Evolutionary conservation across 306 rosid genomes (phyloP).

Genomic region (Gleditsia sinensis): DNA sequence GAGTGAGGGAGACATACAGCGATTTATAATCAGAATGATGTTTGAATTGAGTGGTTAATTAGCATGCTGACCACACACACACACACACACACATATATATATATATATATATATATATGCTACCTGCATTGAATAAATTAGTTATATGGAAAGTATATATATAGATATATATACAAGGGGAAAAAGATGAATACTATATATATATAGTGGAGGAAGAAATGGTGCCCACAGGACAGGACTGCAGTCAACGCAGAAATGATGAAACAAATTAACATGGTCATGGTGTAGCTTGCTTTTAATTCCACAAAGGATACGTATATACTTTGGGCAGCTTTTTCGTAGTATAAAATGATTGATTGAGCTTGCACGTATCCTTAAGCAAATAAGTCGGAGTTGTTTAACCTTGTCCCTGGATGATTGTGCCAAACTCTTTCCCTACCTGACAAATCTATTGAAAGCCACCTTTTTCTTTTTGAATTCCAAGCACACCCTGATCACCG

Average conservation of each 20-base stretch:
- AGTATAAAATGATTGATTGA: conserved; percentile 3
- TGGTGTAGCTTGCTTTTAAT: too few relatives aligned
- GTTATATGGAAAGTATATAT: too few relatives aligned
- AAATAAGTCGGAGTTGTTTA: conserved; percentile 11
- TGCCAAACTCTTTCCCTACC: conserved; percentile 22
- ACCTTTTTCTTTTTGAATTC: conserved; percentile 19
- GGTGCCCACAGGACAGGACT: neutral
- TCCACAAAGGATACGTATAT: conserved; percentile 14
- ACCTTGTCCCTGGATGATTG: conserved; percentile 29
- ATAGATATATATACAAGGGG: too few relatives aligned
- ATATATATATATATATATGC: too few relatives aligned
- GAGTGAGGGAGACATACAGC: too few relatives aligned
- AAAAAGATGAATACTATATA: neutral
- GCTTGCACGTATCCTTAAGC: conserved; percentile 5
- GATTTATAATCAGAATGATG: neutral
- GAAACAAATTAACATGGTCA: too few relatives aligned
- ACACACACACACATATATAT: too few relatives aligned
- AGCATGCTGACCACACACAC: too few relatives aligned
- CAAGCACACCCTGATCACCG: too few relatives aligned
- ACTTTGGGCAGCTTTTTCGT: conserved; percentile 21
- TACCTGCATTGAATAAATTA: too few relatives aligned
- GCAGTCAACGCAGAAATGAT: conserved; percentile 2
- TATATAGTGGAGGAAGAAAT: neutral
- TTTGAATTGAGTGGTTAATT: too few relatives aligned
- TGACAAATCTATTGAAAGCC: conserved; percentile 31